These are phyloP conservation scores for Diplogelasinospora grovesii DNA, from an alignment of 495 filamentous ascomycete species.

Conservation along the genomic window DNA sequence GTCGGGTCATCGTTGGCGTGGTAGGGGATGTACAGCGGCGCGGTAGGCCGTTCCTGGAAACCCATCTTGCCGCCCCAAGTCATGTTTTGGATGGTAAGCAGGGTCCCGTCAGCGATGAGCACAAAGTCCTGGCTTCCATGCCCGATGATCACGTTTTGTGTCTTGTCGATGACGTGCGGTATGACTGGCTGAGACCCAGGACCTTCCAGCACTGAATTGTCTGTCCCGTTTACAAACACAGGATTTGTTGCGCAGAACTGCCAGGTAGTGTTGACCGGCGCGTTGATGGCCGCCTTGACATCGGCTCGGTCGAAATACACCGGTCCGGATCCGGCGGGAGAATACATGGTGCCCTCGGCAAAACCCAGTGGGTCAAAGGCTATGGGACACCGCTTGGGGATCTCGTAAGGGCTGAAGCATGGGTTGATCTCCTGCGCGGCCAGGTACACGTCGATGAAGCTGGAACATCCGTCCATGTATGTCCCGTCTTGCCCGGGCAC, in stretches of 20 bases:
- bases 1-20: conserved; percentile 28
- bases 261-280: conserved; percentile 53
- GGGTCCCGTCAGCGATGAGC: conserved; percentile 59
- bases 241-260: conserved; percentile 47
- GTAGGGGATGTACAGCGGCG: conserved; percentile 62
- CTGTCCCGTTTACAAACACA: conserved; percentile 53
- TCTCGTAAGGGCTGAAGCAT: conserved; percentile 75
- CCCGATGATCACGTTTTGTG: conserved; percentile 62
- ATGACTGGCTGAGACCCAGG: conserved; percentile 53
- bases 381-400: conserved; percentile 68
- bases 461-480: conserved; percentile 40
- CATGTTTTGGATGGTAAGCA: conserved; percentile 78
- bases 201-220: conserved; percentile 40
- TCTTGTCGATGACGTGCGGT: conserved; percentile 64
- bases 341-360: conserved; percentile 46
- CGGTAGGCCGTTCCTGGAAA: conserved; percentile 53
- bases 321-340: conserved; percentile 44
- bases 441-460: conserved; percentile 54
- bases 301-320: conserved; percentile 77
- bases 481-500: conserved; percentile 16
- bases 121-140: conserved; percentile 60
- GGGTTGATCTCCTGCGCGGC: conserved; percentile 60
- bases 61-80: conserved; percentile 71
- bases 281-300: conserved; percentile 67
- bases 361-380: conserved; percentile 72